A percentile compares a stretch with the other conserved stretches of the same genome.
Conservation (phyloP, 257 asterid genomes). For the Leonotis leonurus region DNA sequence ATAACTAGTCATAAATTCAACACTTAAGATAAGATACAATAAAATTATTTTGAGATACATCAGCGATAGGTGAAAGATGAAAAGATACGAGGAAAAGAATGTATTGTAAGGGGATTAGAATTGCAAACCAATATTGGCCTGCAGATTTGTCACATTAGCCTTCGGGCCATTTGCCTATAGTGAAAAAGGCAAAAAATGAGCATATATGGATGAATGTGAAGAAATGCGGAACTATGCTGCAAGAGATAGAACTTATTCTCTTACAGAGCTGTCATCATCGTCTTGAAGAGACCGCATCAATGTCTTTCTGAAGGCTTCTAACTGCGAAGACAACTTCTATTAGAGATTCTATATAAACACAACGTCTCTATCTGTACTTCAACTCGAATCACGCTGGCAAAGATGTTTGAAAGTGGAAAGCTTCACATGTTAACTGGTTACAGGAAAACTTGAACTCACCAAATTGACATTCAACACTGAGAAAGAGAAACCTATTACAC, state of each 20-base stretch:
- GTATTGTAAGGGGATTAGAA: slow-evolving; percentile 1
- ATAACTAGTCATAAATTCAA: background rate
- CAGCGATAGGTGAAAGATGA: background rate
- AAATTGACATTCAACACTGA: background rate
- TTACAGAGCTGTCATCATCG: slow-evolving; percentile 65
- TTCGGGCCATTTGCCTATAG: slow-evolving; percentile 42
- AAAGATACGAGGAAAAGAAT: background rate
- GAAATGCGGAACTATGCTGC: background rate
- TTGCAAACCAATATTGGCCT: slow-evolving; percentile 34
- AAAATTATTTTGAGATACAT: background rate
- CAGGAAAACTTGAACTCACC: background rate
- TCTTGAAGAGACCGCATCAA: slow-evolving; percentile 85
- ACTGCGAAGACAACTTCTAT: slow-evolving; percentile 41
- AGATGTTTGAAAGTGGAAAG: background rate
- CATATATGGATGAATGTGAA: slow-evolving; percentile 3
- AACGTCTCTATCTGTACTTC: background rate
- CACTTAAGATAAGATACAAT: background rate
- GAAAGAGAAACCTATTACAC: background rate
- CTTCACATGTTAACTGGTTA: background rate
- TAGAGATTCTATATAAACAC: slow-evolving; percentile 8
- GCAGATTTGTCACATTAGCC: slow-evolving; percentile 23
- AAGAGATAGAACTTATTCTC: slow-evolving; percentile 15
- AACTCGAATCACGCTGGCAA: background rate
- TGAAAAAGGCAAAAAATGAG: slow-evolving; percentile 8
- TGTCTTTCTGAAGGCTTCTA: slow-evolving; percentile 83